Percentiles rank a stretch among this genome's conserved stretches.
These are phyloP conservation scores for Psilocybe cubensis DNA, from an alignment of 768 basidiomycete genomes.

Conservation along the genomic window DNA sequence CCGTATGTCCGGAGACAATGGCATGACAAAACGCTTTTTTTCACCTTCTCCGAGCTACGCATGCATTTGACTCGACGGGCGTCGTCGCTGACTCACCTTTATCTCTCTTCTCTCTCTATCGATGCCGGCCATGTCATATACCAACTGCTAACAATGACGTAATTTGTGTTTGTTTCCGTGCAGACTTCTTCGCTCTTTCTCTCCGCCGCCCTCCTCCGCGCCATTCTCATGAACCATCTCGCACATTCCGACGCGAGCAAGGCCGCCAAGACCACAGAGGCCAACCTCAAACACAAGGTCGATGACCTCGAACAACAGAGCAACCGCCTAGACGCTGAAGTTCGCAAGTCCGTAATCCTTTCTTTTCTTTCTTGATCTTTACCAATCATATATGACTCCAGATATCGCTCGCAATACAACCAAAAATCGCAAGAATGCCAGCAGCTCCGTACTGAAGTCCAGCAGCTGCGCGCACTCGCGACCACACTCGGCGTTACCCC, in stretches of 20 bases:
- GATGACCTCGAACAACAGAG: slow-evolving; percentile 65
- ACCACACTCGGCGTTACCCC: slow-evolving; percentile 42
- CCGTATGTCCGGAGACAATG: slow-evolving; percentile 12
- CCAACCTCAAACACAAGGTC: slow-evolving; percentile 62
- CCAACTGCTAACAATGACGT: no score
- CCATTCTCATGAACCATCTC: slow-evolving; percentile 81
- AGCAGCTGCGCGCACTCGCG: slow-evolving; percentile 53
- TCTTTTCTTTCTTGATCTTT: no score
- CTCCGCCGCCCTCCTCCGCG: slow-evolving; percentile 78
- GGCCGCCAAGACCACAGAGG: slow-evolving; percentile 64
- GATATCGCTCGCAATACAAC: slow-evolving; percentile 52
- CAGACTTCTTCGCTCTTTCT: slow-evolving; percentile 72
- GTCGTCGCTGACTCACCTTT: slow-evolving; percentile 11
- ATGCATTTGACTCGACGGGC: not conserved
- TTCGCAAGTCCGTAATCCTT: slow-evolving; percentile 61
- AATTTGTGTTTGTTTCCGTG: not conserved
- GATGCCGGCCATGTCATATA: no score
- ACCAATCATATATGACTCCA: no score
- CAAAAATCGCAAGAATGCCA: slow-evolving; percentile 77
- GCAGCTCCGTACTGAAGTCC: slow-evolving; percentile 66
- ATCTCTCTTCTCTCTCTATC: no score
- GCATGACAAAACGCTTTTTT: no score
- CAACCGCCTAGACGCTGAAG: slow-evolving; percentile 67
- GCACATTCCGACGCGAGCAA: slow-evolving; percentile 81
- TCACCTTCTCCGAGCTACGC: not conserved